Conservation (phyloP, 345 rosid species). For the Dipteronia dyeriana region DNA sequence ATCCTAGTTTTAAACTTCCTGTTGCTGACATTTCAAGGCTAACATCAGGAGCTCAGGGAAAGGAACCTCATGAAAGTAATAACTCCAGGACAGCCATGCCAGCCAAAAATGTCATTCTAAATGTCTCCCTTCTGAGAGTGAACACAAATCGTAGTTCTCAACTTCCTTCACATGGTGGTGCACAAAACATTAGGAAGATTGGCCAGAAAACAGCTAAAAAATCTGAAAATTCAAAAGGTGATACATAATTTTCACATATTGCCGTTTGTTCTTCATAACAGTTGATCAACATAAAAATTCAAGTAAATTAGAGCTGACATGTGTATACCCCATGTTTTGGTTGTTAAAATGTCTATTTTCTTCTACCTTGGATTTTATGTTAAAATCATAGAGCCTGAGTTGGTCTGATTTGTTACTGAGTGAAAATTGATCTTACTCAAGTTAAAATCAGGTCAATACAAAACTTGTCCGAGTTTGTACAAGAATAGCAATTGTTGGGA, state of each 20-base stretch:
- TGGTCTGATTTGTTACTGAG: not conserved
- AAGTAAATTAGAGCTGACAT: not conserved
- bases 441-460: not conserved
- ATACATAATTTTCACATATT: not conserved
- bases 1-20: constrained; percentile 23
- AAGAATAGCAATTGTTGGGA: constrained; percentile 1
- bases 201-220: constrained; percentile 8
- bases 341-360: not conserved
- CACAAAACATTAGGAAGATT: constrained; percentile 4
- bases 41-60: not conserved
- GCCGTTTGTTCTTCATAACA: not conserved
- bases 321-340: not conserved
- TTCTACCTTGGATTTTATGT: not conserved
- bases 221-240: constrained; percentile 31
- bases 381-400: not conserved
- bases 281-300: not conserved
- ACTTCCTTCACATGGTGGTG: constrained; percentile 18
- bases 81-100: constrained; percentile 13
- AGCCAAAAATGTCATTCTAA: constrained; percentile 12
- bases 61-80: not conserved
- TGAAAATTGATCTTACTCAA: not conserved
- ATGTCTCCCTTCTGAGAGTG: not conserved
- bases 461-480: not conserved
- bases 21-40: not conserved
- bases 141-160: constrained; percentile 20